A percentile compares a stretch with the other conserved stretches of the same genome.
These are phyloP conservation scores for Ganoderma resinaceum DNA, from an alignment of 1,284 basidiomycete species.

Conservation along the genomic window DNA sequence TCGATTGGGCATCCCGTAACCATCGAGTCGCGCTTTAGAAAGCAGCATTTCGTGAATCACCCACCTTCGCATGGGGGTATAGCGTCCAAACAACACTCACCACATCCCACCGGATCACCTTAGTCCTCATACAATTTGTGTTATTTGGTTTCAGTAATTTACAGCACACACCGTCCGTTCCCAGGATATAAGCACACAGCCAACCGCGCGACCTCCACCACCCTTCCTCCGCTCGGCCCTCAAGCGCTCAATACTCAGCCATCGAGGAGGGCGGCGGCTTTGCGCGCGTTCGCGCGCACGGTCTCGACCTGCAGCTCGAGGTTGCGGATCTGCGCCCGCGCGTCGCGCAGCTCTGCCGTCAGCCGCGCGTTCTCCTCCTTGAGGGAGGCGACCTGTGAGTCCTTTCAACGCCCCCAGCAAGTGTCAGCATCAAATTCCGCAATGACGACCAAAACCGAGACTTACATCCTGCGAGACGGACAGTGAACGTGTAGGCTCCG, in stretches of 20 bases:
- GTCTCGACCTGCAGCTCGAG: slow-evolving; percentile 86
- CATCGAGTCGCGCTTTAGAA: too few species aligned
- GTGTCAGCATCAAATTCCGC: not conserved
- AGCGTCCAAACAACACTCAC: not conserved
- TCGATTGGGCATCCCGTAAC: too few species aligned
- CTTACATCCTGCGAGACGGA: slow-evolving; percentile 30
- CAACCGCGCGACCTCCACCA: not conserved
- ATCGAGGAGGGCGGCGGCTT: slow-evolving; percentile 53
- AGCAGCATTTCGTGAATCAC: too few species aligned
- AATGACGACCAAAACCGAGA: not conserved
- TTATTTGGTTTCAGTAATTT: not conserved
- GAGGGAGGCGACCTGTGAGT: slow-evolving; percentile 39
- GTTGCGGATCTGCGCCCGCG: slow-evolving; percentile 72
- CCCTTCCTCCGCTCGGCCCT: not conserved
- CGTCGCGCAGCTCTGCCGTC: slow-evolving; percentile 69
- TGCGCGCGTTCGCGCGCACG: slow-evolving; percentile 75
- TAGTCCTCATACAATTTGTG: not conserved
- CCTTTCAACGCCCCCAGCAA: slow-evolving; percentile 22
- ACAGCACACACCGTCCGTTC: not conserved
- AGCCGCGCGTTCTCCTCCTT: slow-evolving; percentile 69
- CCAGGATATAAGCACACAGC: not conserved
- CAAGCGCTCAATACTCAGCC: slow-evolving; percentile 23
- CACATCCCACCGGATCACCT: not conserved
- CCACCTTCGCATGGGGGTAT: too few species aligned
- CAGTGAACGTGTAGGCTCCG: slow-evolving; percentile 32